Evolutionary conservation across 2,329 filamentous ascomycete genomes (phyloP), one percentile per base, ranked within the genome.

Genomic region (Colletotrichum higginsianum): DNA sequence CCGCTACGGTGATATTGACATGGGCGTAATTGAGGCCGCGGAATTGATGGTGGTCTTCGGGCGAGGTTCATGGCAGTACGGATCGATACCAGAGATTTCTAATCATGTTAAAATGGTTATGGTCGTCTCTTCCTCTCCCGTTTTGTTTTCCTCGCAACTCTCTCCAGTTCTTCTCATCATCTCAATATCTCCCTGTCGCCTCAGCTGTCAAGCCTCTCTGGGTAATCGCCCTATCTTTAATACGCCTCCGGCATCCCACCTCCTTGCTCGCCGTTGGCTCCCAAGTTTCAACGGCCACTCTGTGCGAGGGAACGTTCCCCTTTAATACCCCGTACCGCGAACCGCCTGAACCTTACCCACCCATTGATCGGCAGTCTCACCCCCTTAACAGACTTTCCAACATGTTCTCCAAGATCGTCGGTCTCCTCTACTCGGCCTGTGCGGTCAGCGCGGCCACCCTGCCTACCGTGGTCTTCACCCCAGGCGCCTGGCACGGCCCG

Each of bases 401-500:
- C 15, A 61, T 70, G 67, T 42, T 61, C 42, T 52, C 52, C 52
- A 66, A 70, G 49, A 67, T 70, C 42, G 49, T 23, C 40, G 40
- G 30, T 23, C 56, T 70, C 40, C 21, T 66, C 52, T 56, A 52
- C 49, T 61, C 62, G 11, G 55, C 47, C 40, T 47, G 67, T 47
- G 67, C 23, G 55, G 56, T 26, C n/a, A 56, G 47, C 47, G 67
- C 67, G 8, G 67, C 67, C 56, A 58, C 65, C 23, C 49, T 61
- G 40, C 71, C 73, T 30, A 75, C 76, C 18, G 77, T 84, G 21
- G 76, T 85, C 18, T 79, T 85, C 60, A 79, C 79, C 13, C 81
- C 82, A 0, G 84, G 83, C 16, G 83, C 82, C 16, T 85, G 82
- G 81, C 76, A 83, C 61, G 73, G 72, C 1, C 77, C 82, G 3